A percentile compares a stretch with the other conserved stretches of the same genome.
These are phyloP conservation scores for Alternaria tenuissima DNA, from an alignment of 2,329 filamentous ascomycete species.

Conservation along the genomic window DNA sequence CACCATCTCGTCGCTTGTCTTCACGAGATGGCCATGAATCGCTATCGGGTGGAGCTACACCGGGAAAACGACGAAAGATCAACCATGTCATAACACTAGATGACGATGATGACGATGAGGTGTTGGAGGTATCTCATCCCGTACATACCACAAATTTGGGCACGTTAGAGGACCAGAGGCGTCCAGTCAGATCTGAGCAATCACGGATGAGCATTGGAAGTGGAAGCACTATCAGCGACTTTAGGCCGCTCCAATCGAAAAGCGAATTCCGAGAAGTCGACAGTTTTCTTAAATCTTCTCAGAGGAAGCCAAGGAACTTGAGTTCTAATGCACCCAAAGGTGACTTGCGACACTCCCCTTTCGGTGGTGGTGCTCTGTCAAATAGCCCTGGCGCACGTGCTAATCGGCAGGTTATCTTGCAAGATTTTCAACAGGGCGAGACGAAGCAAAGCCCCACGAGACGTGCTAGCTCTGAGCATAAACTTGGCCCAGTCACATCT, in stretches of 20 bases:
- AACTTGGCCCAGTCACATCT: slow-evolving; percentile 12
- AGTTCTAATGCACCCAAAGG: not conserved
- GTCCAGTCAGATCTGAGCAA: slow-evolving; percentile 12
- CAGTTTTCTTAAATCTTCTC: slow-evolving; percentile 13
- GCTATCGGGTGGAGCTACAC: not conserved
- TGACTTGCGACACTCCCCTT: slow-evolving; percentile 4
- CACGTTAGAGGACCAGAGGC: not conserved
- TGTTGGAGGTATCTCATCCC: slow-evolving; percentile 2
- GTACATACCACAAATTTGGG: not conserved
- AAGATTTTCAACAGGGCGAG: slow-evolving; percentile 26
- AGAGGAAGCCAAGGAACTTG: slow-evolving; percentile 21
- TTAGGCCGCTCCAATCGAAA: not conserved
- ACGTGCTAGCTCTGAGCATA: not conserved
- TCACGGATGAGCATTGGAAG: slow-evolving; percentile 28
- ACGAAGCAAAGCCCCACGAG: not conserved
- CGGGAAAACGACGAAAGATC: slow-evolving; percentile 33
- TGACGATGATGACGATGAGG: slow-evolving; percentile 22
- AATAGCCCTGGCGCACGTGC: not conserved
- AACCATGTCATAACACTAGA: slow-evolving; percentile 22
- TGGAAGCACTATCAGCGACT: slow-evolving; percentile 4
- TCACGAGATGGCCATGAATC: not conserved
- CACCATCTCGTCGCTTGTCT: slow-evolving; percentile 1
- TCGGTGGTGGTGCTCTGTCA: slow-evolving; percentile 4
- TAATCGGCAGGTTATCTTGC: slow-evolving; percentile 15
- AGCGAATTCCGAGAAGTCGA: slow-evolving; percentile 32